Evolutionary conservation across 2,329 filamentous ascomycete genomes (phyloP).

Genomic region (Ceratocystis cubensis): DNA sequence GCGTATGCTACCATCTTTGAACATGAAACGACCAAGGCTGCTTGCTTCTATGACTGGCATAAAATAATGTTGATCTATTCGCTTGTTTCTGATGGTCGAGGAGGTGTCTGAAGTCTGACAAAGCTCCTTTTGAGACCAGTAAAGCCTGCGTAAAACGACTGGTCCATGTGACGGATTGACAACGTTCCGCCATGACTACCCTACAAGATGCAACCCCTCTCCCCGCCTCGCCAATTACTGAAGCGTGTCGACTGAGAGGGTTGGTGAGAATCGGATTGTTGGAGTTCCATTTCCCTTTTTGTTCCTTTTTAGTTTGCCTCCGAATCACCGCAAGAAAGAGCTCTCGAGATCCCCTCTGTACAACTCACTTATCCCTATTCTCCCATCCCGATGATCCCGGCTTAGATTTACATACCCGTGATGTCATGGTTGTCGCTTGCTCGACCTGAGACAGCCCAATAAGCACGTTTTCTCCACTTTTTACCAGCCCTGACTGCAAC

Average conservation of each 20-base stretch:
- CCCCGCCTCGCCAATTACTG: background rate
- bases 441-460: conserved; percentile 6
- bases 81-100: background rate
- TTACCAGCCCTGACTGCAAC: background rate
- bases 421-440: conserved; percentile 9
- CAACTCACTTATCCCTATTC: background rate
- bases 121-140: background rate
- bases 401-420: background rate
- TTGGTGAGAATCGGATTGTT: no score
- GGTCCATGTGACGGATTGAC: background rate
- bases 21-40: background rate
- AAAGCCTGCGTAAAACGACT: background rate
- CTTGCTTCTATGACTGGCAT: background rate
- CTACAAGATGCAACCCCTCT: background rate
- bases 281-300: no score
- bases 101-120: background rate
- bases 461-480: conserved; percentile 6
- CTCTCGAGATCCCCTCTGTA: background rate
- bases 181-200: background rate
- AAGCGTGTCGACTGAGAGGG: background rate
- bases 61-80: background rate
- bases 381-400: background rate
- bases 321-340: background rate
- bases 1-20: no score
- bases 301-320: background rate